These are phyloP conservation scores for Penicillium ochrochloron DNA, from an alignment of 495 filamentous ascomycete species.

Conservation along the genomic window DNA sequence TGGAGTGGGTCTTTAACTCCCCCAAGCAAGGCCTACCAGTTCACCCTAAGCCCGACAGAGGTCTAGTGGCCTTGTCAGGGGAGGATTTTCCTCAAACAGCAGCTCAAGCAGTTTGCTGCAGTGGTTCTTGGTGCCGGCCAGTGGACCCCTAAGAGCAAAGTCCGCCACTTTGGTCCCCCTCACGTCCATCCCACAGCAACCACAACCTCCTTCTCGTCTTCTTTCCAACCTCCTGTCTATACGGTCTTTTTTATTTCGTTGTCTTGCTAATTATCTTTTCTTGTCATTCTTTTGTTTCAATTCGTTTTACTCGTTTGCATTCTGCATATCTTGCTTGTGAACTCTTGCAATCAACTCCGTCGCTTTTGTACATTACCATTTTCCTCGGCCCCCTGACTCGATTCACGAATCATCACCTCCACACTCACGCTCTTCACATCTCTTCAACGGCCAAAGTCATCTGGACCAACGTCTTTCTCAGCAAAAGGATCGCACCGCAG, in stretches of 20 bases:
- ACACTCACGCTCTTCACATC: not conserved
- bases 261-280: conserved; percentile 12
- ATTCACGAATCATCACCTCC: not conserved
- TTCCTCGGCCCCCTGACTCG: conserved; percentile 4
- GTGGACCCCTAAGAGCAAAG: not conserved
- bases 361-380: conserved; percentile 12
- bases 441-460: not conserved
- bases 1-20: conserved; percentile 7
- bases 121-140: conserved; percentile 7
- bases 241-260: conserved; percentile 21
- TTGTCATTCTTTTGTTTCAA: conserved; percentile 6
- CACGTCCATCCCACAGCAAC: conserved; percentile 9
- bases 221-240: conserved; percentile 27
- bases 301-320: conserved; percentile 8
- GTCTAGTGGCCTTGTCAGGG: conserved; percentile 21
- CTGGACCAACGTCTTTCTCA: not conserved
- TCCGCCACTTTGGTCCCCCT: conserved; percentile 24
- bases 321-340: conserved; percentile 19
- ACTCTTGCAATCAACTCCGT: conserved; percentile 9
- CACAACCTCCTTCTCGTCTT: conserved; percentile 15
- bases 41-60: conserved; percentile 2
- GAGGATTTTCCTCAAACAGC: conserved; percentile 15
- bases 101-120: not conserved
- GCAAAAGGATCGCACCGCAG: too few species aligned
- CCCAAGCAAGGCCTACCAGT: not conserved